Evolutionary conservation across 257 asterid species (phyloP).

Genomic region (Ajuga chamaepitys): DNA sequence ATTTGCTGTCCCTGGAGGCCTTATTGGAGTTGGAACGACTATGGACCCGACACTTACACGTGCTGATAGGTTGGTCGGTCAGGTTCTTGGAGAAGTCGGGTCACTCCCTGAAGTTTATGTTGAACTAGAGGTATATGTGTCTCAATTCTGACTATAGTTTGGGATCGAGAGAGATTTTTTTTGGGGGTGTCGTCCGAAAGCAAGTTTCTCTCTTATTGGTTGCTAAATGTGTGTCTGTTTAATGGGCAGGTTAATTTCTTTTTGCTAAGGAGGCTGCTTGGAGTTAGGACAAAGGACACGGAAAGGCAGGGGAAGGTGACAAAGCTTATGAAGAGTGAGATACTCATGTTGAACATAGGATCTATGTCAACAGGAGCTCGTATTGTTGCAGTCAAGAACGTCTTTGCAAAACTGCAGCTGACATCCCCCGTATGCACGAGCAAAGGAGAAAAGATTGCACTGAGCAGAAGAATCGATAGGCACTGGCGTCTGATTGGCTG

Average conservation of each 20-base stretch:
- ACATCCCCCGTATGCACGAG: constrained; percentile 98
- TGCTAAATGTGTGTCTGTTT: not conserved
- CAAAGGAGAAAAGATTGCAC: constrained; percentile 84
- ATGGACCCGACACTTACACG: constrained; percentile 99
- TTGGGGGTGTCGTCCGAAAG: no score
- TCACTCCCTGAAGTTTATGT: constrained; percentile 86
- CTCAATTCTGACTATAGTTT: no score
- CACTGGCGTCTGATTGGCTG: constrained; percentile 99
- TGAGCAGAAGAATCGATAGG: constrained; percentile 94
- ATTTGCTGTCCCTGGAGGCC: constrained; percentile 99
- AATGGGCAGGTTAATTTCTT: constrained; percentile 82
- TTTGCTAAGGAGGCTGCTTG: constrained; percentile 73
- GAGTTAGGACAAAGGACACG: constrained; percentile 91
- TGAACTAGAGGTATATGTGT: constrained; percentile 70
- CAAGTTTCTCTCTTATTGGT: not conserved
- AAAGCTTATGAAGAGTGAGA: constrained; percentile 80
- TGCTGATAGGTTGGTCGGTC: constrained; percentile 98
- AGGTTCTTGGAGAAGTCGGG: constrained; percentile 98
- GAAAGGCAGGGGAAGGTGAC: constrained; percentile 90
- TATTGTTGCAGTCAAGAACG: constrained; percentile 78
- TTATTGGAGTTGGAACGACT: constrained; percentile 96
- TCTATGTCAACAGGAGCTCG: constrained; percentile 99
- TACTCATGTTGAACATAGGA: constrained; percentile 94
- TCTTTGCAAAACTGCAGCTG: constrained; percentile 82
- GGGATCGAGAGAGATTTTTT: no score